phyloP scores from a whole-genome alignment of 495 filamentous ascomycete species.

The Polyplosphaeria fusca region DNA sequence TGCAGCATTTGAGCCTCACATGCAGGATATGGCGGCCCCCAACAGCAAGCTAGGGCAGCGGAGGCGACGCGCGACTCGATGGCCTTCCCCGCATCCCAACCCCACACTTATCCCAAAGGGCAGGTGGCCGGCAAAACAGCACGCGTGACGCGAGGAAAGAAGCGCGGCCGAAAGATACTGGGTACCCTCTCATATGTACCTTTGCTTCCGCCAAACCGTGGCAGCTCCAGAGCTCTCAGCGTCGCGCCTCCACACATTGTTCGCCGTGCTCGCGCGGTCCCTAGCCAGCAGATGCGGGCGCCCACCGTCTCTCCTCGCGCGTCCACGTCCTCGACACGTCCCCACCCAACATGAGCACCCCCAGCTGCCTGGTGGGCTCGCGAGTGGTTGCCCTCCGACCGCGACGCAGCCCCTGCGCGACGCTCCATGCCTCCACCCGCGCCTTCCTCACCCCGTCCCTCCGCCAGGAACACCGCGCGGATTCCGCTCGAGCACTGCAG shows the following conservation, averaged over 20 bases:
- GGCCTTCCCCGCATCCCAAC: neutral
- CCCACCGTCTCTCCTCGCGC: constrained; percentile 5
- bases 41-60: no score
- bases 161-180: constrained; percentile 11
- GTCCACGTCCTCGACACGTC: constrained; percentile 13
- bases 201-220: constrained; percentile 20
- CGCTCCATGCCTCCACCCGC: constrained; percentile 15
- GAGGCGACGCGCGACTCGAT: neutral
- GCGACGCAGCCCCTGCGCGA: constrained; percentile 17
- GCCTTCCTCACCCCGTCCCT: constrained; percentile 7
- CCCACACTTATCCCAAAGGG: neutral
- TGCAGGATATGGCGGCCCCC: no score
- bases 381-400: constrained; percentile 18
- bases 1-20: no score
- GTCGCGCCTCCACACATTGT: neutral
- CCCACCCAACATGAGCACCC: constrained; percentile 22
- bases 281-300: constrained; percentile 29
- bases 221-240: constrained; percentile 11
- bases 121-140: constrained; percentile 19
- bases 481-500: constrained; percentile 3
- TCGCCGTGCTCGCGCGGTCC: neutral
- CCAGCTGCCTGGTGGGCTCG: constrained; percentile 19
- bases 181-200: constrained; percentile 23
- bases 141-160: constrained; percentile 20
- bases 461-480: constrained; percentile 3